Evolutionary conservation across 2,329 filamentous ascomycete species (phyloP), one percentile per base, ranked within the genome.

Genomic region (Diaporthe sp.): DNA sequence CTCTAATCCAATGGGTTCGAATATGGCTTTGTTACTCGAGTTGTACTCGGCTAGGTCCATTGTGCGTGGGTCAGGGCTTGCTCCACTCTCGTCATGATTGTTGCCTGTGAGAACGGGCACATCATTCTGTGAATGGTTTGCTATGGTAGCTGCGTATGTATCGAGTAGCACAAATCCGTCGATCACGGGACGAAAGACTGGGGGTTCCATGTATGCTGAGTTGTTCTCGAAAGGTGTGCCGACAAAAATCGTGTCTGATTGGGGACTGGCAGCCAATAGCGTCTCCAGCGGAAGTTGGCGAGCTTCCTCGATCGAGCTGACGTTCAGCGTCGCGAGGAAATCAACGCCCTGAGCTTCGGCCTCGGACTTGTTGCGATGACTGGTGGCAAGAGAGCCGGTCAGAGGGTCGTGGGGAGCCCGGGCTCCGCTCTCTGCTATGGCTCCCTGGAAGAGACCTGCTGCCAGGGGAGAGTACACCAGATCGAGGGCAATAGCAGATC

Each of bases 401-500:
- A 76, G 73, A 44, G 80, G 82, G 76, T 83, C 82, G 55, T 78
- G 79, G 39, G 80, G 78, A 22, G 76, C 79, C 20, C 81, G 81
- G 17, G 79, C 83, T 71, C 83, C 82, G 65, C 80, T 82, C 75
- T 84, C 81, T 4, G 82, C 76, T 61, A 84, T 84, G 51, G 80
- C 80, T 42, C 80, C 80, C 22, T 78, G 72, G 47, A 83, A 76
- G 10, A 81, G 78, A 2, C 77, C 79, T 5, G 76, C 73, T 6
- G 76, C 75, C 2, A 42, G 28, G 9, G 63, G 39, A 17, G 55
- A 39, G 44, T 44, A 71, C 28, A 44, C 34, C 5, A 74, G 17
- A 57, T 74, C 63, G 9, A 71, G 15, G 7, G 63, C 87, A 3
- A 91, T 91, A 1, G 87, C 90, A 7, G 88, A 93, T 8, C 94